Evolutionary conservation across 176 grass and related monocot species (phyloP).

Genomic region (Melocanna baccifera): DNA sequence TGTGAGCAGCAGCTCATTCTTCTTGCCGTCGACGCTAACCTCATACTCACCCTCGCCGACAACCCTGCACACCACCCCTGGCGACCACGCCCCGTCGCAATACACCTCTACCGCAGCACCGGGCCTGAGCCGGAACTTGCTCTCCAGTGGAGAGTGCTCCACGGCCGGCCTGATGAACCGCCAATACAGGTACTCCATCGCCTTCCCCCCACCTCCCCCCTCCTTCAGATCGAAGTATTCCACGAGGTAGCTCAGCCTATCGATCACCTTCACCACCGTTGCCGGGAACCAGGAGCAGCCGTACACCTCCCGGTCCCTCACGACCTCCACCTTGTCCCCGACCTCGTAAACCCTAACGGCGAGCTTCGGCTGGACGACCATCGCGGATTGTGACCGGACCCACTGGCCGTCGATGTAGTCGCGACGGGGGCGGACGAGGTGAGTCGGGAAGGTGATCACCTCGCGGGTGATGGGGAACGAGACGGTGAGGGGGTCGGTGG

Average conservation of each 20-base stretch:
- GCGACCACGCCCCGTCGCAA: conserved; percentile 51
- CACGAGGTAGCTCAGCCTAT: conserved; percentile 36
- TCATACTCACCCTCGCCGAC: conserved; percentile 23
- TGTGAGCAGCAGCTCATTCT: conserved; percentile 2
- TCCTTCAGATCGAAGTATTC: conserved; percentile 46
- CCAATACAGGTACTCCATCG: conserved; percentile 55
- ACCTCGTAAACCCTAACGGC: conserved; percentile 16
- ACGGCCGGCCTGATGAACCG: conserved; percentile 43
- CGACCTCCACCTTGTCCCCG: conserved; percentile 57
- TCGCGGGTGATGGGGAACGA: conserved; percentile 64
- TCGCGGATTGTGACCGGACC: conserved; percentile 6
- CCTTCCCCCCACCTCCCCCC: background rate
- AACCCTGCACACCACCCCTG: conserved; percentile 14
- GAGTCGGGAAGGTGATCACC: conserved; percentile 34
- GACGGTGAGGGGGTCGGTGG: conserved; percentile 15
- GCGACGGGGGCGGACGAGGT: conserved; percentile 42
- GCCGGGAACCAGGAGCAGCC: conserved; percentile 62
- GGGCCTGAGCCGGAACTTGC: conserved; percentile 21
- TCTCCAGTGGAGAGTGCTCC: background rate
- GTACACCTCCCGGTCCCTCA: conserved; percentile 25
- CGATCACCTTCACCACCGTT: conserved; percentile 32
- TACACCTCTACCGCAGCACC: conserved; percentile 41
- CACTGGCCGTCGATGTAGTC: conserved; percentile 43
- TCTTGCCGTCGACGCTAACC: background rate
- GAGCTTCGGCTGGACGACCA: conserved; percentile 8